Conservation (phyloP, 2,329 filamentous ascomycete species). For the Aspergillus pseudonomiae region DNA sequence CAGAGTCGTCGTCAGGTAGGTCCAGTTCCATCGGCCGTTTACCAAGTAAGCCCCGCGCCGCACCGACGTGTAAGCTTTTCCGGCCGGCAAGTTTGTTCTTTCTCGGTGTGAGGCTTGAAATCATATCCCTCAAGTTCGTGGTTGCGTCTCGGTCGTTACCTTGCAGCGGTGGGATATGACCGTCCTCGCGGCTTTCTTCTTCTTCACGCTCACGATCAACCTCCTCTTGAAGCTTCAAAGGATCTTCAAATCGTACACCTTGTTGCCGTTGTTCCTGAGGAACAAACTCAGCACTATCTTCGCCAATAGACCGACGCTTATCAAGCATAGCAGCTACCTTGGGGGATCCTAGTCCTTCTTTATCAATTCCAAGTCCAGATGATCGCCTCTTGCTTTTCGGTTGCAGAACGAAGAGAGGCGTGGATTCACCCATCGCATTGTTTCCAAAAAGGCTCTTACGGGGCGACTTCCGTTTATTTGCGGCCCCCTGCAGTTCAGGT, state of each 20-base stretch:
- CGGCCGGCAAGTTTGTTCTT: slow-evolving; percentile 68
- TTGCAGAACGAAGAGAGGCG: slow-evolving; percentile 66
- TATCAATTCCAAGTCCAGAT: slow-evolving; percentile 71
- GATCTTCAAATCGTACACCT: slow-evolving; percentile 67
- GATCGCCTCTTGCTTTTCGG: slow-evolving; percentile 60
- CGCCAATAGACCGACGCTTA: slow-evolving; percentile 70
- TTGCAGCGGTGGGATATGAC: slow-evolving; percentile 47
- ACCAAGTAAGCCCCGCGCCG: slow-evolving; percentile 71
- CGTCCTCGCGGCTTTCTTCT: slow-evolving; percentile 64
- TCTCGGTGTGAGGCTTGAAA: slow-evolving; percentile 75
- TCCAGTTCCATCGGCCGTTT: slow-evolving; percentile 75
- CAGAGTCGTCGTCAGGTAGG: slow-evolving; percentile 60
- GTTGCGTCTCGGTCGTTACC: slow-evolving; percentile 65
- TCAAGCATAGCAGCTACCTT: slow-evolving; percentile 72
- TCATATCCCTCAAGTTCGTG: slow-evolving; percentile 73
- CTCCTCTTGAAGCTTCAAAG: slow-evolving; percentile 63
- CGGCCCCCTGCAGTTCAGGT: slow-evolving; percentile 44
- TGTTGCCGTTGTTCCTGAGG: slow-evolving; percentile 50
- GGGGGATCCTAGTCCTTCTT: slow-evolving; percentile 73
- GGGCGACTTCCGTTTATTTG: slow-evolving; percentile 41
- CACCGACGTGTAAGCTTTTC: slow-evolving; percentile 77
- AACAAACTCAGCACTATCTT: slow-evolving; percentile 66
- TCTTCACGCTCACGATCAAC: slow-evolving; percentile 64
- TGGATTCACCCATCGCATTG: slow-evolving; percentile 59
- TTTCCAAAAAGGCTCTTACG: slow-evolving; percentile 57